Base-by-base conservation (phyloP, 23 red algal species). In the Cyanidium caldarium region DNA sequence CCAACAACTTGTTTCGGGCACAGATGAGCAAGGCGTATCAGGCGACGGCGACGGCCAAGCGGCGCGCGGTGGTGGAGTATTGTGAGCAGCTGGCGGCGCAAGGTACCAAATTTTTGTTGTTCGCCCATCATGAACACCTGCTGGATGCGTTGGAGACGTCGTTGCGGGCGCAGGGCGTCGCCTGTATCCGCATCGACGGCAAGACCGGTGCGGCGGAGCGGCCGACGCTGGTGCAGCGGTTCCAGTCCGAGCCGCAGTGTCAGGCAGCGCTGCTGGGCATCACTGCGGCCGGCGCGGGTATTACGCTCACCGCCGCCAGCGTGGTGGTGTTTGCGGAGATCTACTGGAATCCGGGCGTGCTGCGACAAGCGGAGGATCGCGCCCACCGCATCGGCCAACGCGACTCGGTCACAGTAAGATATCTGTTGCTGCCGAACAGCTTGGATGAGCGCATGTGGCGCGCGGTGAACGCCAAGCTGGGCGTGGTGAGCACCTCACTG, bases 351-450 rank as follows among this genome's bases (percentile, higher is more conserved):
- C 86, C 86, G 3, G 86, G 79, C 38, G 82, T 33, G 14, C 75
- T 91, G 33, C 68, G 82, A 3, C 86, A 91, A 72, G 86, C 86
- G 0, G 86, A 91, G 56, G 86, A 91, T 51, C 73, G 86, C 13
- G 86, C 75, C 14, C 65, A 71, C 40, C 68, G 85, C 12, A 89
- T 89, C 56, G 85, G 85, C 28, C 85, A 89, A 68, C 69, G 46
- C 25, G 72, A 89, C 44, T 77, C 77, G 44, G 78, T 89, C 0
- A 44, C 77, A 7, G 78, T 89, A 5, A 42, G 80, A 30, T 89
- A 89, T 33, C 58, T 89, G 51, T 37, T 89, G 14, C 77, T 78
- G 19, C 75, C 76, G 41, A 70, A 82, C 17, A 89, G 77, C 3
- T 43, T 82, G 28, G 85, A 89, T 42, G 77, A 82, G 34, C 70